A percentile compares a stretch with the other conserved stretches of the same genome.
Evolutionary conservation across 768 basidiomycete species (phyloP).

Genomic region (Lepiota subincarnata): DNA sequence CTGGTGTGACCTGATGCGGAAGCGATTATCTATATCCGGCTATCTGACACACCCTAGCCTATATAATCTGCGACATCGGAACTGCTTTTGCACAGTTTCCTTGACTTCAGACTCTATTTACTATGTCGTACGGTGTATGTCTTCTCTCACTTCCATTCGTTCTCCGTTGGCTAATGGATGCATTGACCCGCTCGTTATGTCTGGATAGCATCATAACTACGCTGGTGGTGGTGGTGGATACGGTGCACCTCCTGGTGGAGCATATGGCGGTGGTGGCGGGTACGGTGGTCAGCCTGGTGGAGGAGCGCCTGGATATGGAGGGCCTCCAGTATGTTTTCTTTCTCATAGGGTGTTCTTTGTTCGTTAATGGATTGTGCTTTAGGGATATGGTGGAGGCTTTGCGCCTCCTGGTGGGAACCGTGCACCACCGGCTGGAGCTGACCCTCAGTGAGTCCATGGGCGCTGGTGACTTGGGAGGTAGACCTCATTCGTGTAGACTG

Average conservation of each 20-base stretch:
- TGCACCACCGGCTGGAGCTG: slow-evolving; percentile 61
- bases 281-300: too few species aligned
- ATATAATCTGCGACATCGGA: too few species aligned
- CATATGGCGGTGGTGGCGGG: too few species aligned
- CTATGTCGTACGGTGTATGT: slow-evolving; percentile 3
- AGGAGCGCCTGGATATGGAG: slow-evolving; percentile 27
- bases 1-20: slow-evolving; percentile 1
- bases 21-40: slow-evolving; percentile 3
- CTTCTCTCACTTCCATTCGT: too few species aligned
- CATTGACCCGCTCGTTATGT: background rate
- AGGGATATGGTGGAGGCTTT: slow-evolving; percentile 40
- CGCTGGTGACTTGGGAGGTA: background rate
- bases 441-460: slow-evolving; percentile 59
- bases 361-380: too few species aligned
- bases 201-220: slow-evolving; percentile 13
- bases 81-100: too few species aligned
- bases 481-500: slow-evolving; percentile 44
- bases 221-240: slow-evolving; percentile 17
- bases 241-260: slow-evolving; percentile 18
- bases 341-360: background rate
- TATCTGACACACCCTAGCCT: background rate
- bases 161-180: slow-evolving; percentile 22
- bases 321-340: background rate
- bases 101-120: too few species aligned
- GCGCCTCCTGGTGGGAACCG: slow-evolving; percentile 27